phyloP scores from a whole-genome alignment of 2,329 filamentous ascomycete species.

The Diaporthe citri region DNA sequence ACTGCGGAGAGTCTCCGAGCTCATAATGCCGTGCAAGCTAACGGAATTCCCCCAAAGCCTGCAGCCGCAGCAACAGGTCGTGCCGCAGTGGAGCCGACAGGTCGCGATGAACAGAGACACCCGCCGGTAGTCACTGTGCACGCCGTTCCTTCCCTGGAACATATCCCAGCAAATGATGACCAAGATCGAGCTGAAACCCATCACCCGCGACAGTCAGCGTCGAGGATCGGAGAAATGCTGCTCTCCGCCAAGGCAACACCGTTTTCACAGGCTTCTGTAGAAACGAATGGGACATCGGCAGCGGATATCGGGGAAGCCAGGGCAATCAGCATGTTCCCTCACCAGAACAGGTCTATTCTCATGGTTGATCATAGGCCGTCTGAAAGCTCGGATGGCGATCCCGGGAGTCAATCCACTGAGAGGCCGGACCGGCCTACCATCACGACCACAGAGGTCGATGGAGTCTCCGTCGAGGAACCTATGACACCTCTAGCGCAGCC shows the following conservation, averaged over 20 bases:
- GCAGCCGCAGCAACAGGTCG: conserved; percentile 42
- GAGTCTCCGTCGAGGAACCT: conserved; percentile 49
- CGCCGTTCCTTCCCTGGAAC: conserved; percentile 51
- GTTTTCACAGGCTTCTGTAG: conserved; percentile 72
- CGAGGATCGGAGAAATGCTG: conserved; percentile 62
- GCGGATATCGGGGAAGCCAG: conserved; percentile 73
- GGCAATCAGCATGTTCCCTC: conserved; percentile 72
- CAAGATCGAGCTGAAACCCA: conserved; percentile 14
- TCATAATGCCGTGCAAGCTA: conserved; percentile 56
- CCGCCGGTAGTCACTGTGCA: conserved; percentile 47
- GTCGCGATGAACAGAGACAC: conserved; percentile 19
- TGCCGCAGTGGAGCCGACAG: conserved; percentile 19
- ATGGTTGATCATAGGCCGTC: conserved; percentile 70
- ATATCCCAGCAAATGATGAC: conserved; percentile 49
- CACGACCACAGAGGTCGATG: conserved; percentile 55
- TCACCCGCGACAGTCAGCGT: conserved; percentile 51
- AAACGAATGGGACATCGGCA: conserved; percentile 71
- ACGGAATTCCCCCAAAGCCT: conserved; percentile 36
- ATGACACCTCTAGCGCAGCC: conserved; percentile 68
- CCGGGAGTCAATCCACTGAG: conserved; percentile 41
- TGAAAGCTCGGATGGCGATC: conserved; percentile 56
- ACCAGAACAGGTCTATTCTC: conserved; percentile 74
- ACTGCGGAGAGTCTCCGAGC: conserved; percentile 70
- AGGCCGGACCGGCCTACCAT: conserved; percentile 51
- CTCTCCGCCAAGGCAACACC: conserved; percentile 70